Percentiles rank a stretch among this genome's conserved stretches.
Evolutionary conservation across 2,329 filamentous ascomycete genomes (phyloP).

Genomic region (Cercospora zeina): DNA sequence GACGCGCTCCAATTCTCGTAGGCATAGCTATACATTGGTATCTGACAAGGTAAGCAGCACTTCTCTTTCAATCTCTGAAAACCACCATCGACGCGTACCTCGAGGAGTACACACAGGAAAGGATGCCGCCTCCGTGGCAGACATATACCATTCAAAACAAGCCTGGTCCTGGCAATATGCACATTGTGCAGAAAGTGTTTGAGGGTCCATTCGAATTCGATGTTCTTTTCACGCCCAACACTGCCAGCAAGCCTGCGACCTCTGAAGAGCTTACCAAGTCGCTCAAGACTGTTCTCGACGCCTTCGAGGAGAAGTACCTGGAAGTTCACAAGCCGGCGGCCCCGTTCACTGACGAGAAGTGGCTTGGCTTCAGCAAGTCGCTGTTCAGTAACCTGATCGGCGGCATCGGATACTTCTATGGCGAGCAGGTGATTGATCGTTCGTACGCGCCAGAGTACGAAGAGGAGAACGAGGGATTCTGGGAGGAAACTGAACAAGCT

Average conservation of each 20-base stretch:
- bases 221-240: constrained; percentile 80
- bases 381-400: constrained; percentile 94
- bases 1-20: background rate
- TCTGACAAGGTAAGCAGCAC: constrained; percentile 47
- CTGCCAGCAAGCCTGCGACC: constrained; percentile 42
- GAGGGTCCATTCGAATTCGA: constrained; percentile 90
- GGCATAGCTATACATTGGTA: constrained; percentile 41
- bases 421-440: constrained; percentile 82
- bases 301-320: constrained; percentile 74
- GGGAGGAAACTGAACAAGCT: constrained; percentile 85
- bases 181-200: constrained; percentile 89
- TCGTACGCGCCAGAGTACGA: constrained; percentile 92
- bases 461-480: constrained; percentile 92
- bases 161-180: constrained; percentile 73
- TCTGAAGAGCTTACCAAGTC: constrained; percentile 67
- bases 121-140: constrained; percentile 78
- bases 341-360: constrained; percentile 73
- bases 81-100: constrained; percentile 61
- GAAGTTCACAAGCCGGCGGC: constrained; percentile 70
- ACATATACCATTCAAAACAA: constrained; percentile 75
- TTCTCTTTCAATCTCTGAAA: constrained; percentile 65
- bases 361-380: constrained; percentile 77
- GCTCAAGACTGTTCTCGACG: constrained; percentile 64
- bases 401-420: constrained; percentile 93
- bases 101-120: constrained; percentile 61